These are phyloP conservation scores for Entomortierella beljakovae DNA, from an alignment of 192 early-diverging fungal genomes.

Conservation along the genomic window DNA sequence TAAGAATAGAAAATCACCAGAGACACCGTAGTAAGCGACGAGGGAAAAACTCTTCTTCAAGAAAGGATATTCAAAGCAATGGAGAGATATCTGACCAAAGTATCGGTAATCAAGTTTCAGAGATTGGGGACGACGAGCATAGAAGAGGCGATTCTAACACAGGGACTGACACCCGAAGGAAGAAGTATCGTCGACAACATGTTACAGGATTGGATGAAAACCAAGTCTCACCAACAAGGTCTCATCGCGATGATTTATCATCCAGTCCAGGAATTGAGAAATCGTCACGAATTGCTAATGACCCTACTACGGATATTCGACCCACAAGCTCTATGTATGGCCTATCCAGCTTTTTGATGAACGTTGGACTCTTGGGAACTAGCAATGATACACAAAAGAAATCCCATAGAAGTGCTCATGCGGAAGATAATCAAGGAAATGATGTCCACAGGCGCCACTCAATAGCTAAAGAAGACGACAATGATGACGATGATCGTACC, in stretches of 20 bases:
- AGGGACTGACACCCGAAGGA: slow-evolving; percentile 10
- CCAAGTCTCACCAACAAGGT: neutral
- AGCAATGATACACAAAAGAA: neutral
- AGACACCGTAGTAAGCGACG: neutral
- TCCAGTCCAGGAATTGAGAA: neutral
- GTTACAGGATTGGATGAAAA: slow-evolving; percentile 1
- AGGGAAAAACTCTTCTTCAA: neutral
- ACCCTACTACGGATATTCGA: neutral
- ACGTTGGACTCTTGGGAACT: slow-evolving; percentile 19
- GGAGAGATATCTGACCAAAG: neutral
- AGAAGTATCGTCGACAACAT: slow-evolving; percentile 26
- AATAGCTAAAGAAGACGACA: slow-evolving; percentile 9
- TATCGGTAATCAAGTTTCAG: no score
- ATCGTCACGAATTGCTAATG: no score
- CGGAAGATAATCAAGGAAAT: neutral
- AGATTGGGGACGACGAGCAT: neutral
- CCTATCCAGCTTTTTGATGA: slow-evolving; percentile 35
- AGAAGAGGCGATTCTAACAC: neutral
- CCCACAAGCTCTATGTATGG: slow-evolving; percentile 26
- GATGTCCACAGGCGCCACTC: neutral
- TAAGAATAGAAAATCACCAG: neutral
- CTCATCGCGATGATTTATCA: neutral
- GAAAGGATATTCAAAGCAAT: neutral
- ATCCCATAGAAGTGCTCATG: neutral
- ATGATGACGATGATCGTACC: slow-evolving; percentile 36